Percentiles rank a stretch among this genome's conserved stretches.
These are phyloP conservation scores for Cyclotella cryptica DNA, from an alignment of 108 stramenopile genomes.

Conservation along the genomic window DNA sequence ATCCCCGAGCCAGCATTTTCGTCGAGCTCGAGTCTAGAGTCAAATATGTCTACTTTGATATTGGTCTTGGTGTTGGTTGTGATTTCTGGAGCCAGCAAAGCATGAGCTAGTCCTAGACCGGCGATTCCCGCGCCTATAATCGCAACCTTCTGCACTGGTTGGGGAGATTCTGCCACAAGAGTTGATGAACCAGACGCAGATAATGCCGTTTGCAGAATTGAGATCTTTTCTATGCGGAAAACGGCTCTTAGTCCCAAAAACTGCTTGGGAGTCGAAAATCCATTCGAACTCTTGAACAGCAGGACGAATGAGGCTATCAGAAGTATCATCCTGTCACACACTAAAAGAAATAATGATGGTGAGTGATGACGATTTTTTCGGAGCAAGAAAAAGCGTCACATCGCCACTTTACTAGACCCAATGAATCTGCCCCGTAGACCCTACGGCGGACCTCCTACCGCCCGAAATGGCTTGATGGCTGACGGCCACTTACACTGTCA, in stretches of 20 bases:
- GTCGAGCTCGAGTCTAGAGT: constrained; percentile 58
- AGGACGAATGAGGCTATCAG: neutral
- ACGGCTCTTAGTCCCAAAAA: neutral
- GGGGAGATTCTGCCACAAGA: neutral
- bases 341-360: no score
- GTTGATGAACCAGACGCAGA: neutral
- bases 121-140: constrained; percentile 71
- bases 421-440: no score
- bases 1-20: constrained; percentile 62
- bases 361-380: no score
- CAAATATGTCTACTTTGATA: constrained; percentile 67
- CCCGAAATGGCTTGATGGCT: no score
- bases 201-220: neutral
- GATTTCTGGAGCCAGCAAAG: constrained; percentile 38
- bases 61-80: neutral
- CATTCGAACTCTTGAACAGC: constrained; percentile 1
- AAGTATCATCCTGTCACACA: no score
- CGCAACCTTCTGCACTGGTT: constrained; percentile 45
- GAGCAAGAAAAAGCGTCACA: no score
- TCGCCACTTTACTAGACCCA: no score
- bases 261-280: constrained; percentile 1
- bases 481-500: no score
- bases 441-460: no score
- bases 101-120: constrained; percentile 78
- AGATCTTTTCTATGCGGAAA: neutral